These are phyloP conservation scores for Phaeoacremonium minimum DNA, from an alignment of 2,329 filamentous ascomycete species.

Conservation along the genomic window DNA sequence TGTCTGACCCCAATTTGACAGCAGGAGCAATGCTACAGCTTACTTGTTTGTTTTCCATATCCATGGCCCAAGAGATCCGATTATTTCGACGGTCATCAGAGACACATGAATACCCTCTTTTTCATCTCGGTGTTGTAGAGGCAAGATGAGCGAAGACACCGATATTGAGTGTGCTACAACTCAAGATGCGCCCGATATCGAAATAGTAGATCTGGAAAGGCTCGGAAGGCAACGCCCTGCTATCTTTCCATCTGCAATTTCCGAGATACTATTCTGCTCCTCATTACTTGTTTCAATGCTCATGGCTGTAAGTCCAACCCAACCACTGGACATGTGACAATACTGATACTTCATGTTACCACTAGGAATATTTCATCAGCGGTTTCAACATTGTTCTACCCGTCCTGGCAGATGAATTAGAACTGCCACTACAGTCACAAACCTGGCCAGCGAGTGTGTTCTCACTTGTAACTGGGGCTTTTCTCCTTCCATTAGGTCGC, in stretches of 20 bases:
- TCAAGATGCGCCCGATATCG: conserved; percentile 11
- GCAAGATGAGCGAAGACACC: too few relatives aligned
- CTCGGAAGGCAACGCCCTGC: conserved; percentile 55
- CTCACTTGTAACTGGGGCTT: conserved; percentile 47
- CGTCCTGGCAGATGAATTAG: conserved; percentile 53
- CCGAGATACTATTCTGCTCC: conserved; percentile 57
- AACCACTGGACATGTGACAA: too few relatives aligned
- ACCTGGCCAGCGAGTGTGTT: conserved; percentile 63
- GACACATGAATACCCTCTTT: too few relatives aligned
- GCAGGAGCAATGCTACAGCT: too few relatives aligned
- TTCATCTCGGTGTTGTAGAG: too few relatives aligned
- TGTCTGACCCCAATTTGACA: too few relatives aligned
- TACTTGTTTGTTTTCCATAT: too few relatives aligned
- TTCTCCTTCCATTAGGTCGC: conserved; percentile 61
- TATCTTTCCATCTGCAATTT: conserved; percentile 40
- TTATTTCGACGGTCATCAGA: too few relatives aligned
- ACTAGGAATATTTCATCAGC: conserved; percentile 68
- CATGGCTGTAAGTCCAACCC: conserved; percentile 34
- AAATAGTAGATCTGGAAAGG: conserved; percentile 40
- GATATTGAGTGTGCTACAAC: too few relatives aligned
- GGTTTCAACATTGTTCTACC: conserved; percentile 74
- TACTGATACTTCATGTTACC: background rate
- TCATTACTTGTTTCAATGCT: conserved; percentile 55
- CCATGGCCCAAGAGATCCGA: too few relatives aligned
- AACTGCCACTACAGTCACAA: conserved; percentile 56